A percentile compares a stretch with the other conserved stretches of the same genome.
phyloP scores from a whole-genome alignment of 2,329 filamentous ascomycete genomes.

The Fusarium torreyae region DNA sequence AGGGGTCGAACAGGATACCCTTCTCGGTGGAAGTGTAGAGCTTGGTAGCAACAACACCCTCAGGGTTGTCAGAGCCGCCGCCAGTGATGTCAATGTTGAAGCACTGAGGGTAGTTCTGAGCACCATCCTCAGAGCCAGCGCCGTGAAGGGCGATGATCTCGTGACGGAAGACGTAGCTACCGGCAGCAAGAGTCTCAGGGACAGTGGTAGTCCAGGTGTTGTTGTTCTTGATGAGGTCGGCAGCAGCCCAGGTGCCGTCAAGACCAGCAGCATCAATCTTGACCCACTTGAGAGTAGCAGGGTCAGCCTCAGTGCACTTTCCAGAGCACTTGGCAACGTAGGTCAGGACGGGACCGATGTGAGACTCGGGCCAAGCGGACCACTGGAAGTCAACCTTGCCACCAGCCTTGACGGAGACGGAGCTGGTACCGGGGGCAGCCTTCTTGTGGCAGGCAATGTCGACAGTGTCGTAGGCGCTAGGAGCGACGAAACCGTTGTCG shows the following conservation, averaged over 20 bases:
- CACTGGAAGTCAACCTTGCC: conserved; percentile 59
- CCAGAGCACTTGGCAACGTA: conserved; percentile 73
- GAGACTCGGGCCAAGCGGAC: conserved; percentile 60
- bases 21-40: conserved; percentile 52
- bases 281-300: conserved; percentile 70
- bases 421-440: conserved; percentile 53
- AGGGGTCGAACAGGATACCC: conserved; percentile 54
- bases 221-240: conserved; percentile 61
- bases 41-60: conserved; percentile 53
- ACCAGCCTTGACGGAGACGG: conserved; percentile 59
- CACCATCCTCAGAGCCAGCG: conserved; percentile 49
- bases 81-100: conserved; percentile 58
- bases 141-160: conserved; percentile 67
- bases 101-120: conserved; percentile 43
- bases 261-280: conserved; percentile 74
- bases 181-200: conserved; percentile 55
- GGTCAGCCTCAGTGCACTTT: conserved; percentile 68
- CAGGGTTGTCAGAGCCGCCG: conserved; percentile 54
- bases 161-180: conserved; percentile 66
- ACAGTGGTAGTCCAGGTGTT: conserved; percentile 56
- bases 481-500: conserved; percentile 67
- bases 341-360: conserved; percentile 71
- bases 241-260: conserved; percentile 55
- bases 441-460: conserved; percentile 66
- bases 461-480: conserved; percentile 54